Conservation (phyloP, 495 filamentous ascomycete genomes). For the Tetracladium setigerum region DNA sequence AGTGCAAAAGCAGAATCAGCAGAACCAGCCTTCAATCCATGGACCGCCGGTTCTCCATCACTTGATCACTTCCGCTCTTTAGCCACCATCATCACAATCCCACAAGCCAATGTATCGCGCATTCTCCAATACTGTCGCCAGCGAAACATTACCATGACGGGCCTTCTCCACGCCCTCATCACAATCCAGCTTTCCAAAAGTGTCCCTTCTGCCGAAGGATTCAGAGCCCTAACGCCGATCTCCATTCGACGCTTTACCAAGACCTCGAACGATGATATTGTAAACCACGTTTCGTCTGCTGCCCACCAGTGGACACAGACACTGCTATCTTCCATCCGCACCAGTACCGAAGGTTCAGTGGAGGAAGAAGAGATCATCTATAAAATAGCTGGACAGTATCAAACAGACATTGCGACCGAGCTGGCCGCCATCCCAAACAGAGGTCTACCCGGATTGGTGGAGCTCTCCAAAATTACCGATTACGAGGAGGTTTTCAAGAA, state of each 20-base stretch:
- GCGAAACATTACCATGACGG: conserved; percentile 19
- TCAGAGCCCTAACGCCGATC: conserved; percentile 8
- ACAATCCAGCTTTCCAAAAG: conserved; percentile 12
- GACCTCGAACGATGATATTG: conserved; percentile 8
- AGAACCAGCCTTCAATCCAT: neutral
- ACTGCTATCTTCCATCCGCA: conserved; percentile 6
- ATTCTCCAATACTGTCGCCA: conserved; percentile 10
- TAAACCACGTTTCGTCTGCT: conserved; percentile 18
- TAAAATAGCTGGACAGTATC: conserved; percentile 3
- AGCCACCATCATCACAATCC: conserved; percentile 1
- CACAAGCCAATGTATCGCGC: neutral
- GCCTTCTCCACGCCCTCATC: conserved; percentile 18
- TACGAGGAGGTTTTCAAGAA: conserved; percentile 11
- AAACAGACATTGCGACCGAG: conserved; percentile 12
- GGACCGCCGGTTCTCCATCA: too few relatives aligned
- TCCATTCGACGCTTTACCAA: conserved; percentile 13
- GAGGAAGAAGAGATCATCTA: conserved; percentile 1
- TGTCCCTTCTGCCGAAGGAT: conserved; percentile 3
- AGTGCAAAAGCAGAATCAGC: neutral
- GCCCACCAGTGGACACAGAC: conserved; percentile 3
- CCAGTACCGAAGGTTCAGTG: neutral
- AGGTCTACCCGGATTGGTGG: conserved; percentile 4
- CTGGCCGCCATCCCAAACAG: conserved; percentile 7
- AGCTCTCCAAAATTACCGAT: conserved; percentile 9
- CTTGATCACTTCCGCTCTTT: neutral